These are phyloP conservation scores for Epichloe typhina DNA, from an alignment of 2,329 filamentous ascomycete species.

Conservation along the genomic window DNA sequence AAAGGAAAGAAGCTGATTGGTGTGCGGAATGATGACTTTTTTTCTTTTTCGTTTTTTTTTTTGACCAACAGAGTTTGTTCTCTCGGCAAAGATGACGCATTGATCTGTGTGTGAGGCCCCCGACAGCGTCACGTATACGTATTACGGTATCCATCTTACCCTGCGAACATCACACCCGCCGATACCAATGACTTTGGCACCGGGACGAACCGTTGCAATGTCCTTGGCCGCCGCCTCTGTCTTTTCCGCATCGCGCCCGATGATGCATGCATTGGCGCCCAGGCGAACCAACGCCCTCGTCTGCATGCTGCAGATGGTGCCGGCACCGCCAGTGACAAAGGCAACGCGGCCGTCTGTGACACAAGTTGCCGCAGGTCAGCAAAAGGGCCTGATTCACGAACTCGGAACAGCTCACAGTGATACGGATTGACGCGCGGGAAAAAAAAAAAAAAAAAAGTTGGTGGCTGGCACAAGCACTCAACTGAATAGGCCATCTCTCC, in stretches of 20 bases:
- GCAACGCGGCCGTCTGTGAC: constrained; percentile 66
- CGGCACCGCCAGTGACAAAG: constrained; percentile 90
- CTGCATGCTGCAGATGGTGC: constrained; percentile 88
- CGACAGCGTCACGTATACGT: not conserved
- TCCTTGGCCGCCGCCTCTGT: constrained; percentile 69
- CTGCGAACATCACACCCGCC: constrained; percentile 69
- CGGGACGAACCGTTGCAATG: constrained; percentile 64
- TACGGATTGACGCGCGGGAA: no score
- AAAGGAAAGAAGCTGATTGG: not conserved
- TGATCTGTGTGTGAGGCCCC: no score
- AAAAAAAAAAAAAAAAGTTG: not conserved
- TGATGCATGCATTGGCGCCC: constrained; percentile 85
- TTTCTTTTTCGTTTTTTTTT: no score
- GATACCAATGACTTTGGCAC: constrained; percentile 76
- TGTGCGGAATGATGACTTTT: no score
- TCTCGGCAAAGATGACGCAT: no score
- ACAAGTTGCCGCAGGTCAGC: not conserved
- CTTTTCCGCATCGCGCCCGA: constrained; percentile 81
- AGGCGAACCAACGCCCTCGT: constrained; percentile 83
- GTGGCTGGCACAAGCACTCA: not conserved
- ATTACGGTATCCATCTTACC: constrained; percentile 23
- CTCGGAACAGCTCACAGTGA: no score
- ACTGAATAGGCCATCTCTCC: constrained; percentile 84
- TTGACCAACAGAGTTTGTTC: no score
- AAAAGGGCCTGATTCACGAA: not conserved